Base-by-base conservation (phyloP, 176 grass and related monocot genomes). In the Oryza officinalis region DNA sequence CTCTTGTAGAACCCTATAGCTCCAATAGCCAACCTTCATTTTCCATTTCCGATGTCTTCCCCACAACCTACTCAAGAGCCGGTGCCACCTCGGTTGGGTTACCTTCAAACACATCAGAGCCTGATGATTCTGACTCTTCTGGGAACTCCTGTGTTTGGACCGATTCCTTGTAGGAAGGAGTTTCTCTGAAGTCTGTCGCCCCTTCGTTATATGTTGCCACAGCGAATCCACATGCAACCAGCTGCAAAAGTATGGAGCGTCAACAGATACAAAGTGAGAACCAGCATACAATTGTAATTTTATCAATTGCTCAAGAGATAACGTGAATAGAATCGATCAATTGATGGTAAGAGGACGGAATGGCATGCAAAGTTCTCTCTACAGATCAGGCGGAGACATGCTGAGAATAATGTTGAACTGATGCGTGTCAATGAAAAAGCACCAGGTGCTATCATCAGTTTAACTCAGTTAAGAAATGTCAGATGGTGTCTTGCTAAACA, bases 41-140 rank as follows among this genome's bases (percentile, higher is more conserved):
- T 73, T 20, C n/a, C 57, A 2, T 46, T 81, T 63, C 13, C 1
- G 2, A 60, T 68, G 32, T 45, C 31, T 77, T 47, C 31, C 72
- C 4, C 7, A 35, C 3, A 15, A 57, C 79, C 88, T 99, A 99
- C 86, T 99, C 93, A 28, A 96, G 75, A 83, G 85, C 37, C 30
- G 93, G 96, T 46, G 93, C 96, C 47, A 90, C 96, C 87, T 99
- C 96, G 30, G 96, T 99, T 37, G 96, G 96, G 71, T 99, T 99
- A 32, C 89, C 93, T 79, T 99, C 96, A 45, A 99, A 99, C 47
- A 99, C 93, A n/a, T 99, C 96, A 13, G 87, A 72, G 30, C 85
- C 32, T 37, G 96, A 96, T 65, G 89, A 89, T 59, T 99, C 93
- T n/a, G 96, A 75, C 41, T 94, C 93, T 74, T 99, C 91, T 18